Evolutionary conservation across 106 monocot genomes (phyloP), one percentile per base, ranked within the genome.

Genomic region (Dendrobium chrysotoxum): DNA sequence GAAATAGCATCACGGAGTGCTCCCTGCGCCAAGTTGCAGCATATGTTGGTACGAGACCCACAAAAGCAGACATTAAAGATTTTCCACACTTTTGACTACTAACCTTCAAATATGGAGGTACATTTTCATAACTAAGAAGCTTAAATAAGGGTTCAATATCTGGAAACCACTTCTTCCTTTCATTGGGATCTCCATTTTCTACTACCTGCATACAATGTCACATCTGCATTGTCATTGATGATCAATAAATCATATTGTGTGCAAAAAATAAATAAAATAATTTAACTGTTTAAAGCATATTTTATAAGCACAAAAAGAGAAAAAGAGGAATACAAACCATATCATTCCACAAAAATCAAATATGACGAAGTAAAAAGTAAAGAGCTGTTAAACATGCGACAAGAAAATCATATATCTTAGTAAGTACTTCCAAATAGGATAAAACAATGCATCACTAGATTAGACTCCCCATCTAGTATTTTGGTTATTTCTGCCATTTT

Each of bases 131-230:
- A 77, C 97, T 81, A 39, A 98, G 91, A 81, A 98, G 97, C 82
- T 95, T 94, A 81, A 98, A 98, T 28, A 98, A 82, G 4, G 97
- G 90, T 75, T 98, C 94, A 83, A 98, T 98, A 78, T 98, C 92
- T 42, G 89, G 86, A 85, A 98, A 95, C 97, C 97, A 98, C 41
- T 91, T 94, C 86, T 84, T 98, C 57, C 94, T 86, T 86, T 89
- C 94, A 75, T 44, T 76, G 28, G 89, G 86, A 92, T 94, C 91
- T 86, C 97, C 97, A 91, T 98, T 92, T 89, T 98, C 94, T 74
- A 98, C 91, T 10, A 98, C 94, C 94, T 98, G 82, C 46, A 79
- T 65, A 21, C 41, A 74, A 41, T 39, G 42, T 61, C 70, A 70
- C 70, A 70, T 15, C 61, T 61, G n/a, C 70, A 70, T 15, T 70